Conservation (phyloP, 2,329 filamentous ascomycete genomes). For the Ceratocystis papillata region DNA sequence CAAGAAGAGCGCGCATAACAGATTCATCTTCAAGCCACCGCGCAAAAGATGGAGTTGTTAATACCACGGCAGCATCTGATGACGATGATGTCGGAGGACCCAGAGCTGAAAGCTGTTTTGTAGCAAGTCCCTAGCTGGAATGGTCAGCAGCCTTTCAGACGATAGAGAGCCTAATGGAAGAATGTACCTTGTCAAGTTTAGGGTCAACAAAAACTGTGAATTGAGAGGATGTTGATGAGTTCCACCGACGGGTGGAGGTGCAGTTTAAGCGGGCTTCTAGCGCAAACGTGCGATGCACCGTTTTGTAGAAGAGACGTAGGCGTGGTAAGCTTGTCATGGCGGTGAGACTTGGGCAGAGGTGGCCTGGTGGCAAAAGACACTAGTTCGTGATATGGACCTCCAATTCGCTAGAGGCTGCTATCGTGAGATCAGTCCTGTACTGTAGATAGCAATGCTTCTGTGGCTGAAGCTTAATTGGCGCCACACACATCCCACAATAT, state of each 20-base stretch:
- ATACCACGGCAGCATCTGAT: conserved; percentile 32
- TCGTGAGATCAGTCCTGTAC: background rate
- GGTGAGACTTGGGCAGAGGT: too few relatives aligned
- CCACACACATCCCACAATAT: background rate
- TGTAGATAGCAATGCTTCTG: background rate
- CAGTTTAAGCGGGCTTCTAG: background rate
- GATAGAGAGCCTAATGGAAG: background rate
- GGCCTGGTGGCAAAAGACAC: background rate
- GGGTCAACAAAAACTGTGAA: conserved; percentile 11
- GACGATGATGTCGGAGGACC: background rate
- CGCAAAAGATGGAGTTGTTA: conserved; percentile 42
- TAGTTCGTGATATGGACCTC: too few relatives aligned
- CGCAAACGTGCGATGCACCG: background rate
- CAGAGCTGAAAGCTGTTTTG: conserved; percentile 3
- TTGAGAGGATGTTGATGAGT: conserved; percentile 11
- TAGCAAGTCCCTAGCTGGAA: conserved; percentile 6
- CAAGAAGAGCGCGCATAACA: conserved; percentile 32
- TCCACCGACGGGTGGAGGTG: conserved; percentile 1
- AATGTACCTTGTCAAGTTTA: conserved; percentile 10
- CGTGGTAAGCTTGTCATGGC: conserved; percentile 4
- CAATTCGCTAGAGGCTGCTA: too few relatives aligned
- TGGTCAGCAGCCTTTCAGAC: background rate
- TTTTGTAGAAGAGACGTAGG: background rate
- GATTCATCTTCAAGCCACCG: conserved; percentile 37
- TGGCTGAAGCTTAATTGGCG: conserved; percentile 1